Conservation (phyloP, 495 filamentous ascomycete species). For the Penicillium goetzii region DNA sequence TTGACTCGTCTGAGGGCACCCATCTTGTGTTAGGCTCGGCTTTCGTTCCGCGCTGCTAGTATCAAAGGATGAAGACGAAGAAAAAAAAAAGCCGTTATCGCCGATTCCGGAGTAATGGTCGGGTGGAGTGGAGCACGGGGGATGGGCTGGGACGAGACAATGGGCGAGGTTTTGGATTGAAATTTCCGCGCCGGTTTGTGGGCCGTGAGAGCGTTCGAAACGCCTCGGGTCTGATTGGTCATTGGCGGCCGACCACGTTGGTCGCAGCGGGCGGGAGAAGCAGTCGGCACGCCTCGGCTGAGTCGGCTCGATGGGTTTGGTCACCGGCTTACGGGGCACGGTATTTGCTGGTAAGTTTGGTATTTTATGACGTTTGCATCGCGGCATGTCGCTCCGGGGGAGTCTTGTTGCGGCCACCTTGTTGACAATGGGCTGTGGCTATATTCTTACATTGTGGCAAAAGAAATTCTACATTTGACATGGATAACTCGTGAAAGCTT, state of each 20-base stretch:
- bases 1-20: constrained; percentile 59
- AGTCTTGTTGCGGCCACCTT: constrained; percentile 7
- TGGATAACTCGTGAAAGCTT: not conserved
- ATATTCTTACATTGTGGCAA: not conserved
- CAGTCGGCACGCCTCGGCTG: constrained; percentile 63
- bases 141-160: constrained; percentile 16
- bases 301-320: constrained; percentile 41
- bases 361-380: constrained; percentile 52
- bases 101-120: constrained; percentile 50
- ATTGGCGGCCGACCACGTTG: constrained; percentile 45
- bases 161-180: constrained; percentile 22
- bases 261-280: constrained; percentile 54
- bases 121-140: constrained; percentile 39
- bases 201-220: constrained; percentile 35
- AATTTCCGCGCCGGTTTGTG: constrained; percentile 42
- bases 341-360: not conserved
- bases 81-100: constrained; percentile 39
- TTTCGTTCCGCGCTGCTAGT: constrained; percentile 17
- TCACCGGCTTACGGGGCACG: constrained; percentile 32
- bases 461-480: not conserved
- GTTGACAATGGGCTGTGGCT: not conserved
- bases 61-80: constrained; percentile 19
- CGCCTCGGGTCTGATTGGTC: constrained; percentile 39
- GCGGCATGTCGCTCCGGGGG: constrained; percentile 16
- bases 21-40: constrained; percentile 48